Base-by-base conservation (phyloP, 2,329 filamentous ascomycete genomes). In the Neocucurbitaria cava region DNA sequence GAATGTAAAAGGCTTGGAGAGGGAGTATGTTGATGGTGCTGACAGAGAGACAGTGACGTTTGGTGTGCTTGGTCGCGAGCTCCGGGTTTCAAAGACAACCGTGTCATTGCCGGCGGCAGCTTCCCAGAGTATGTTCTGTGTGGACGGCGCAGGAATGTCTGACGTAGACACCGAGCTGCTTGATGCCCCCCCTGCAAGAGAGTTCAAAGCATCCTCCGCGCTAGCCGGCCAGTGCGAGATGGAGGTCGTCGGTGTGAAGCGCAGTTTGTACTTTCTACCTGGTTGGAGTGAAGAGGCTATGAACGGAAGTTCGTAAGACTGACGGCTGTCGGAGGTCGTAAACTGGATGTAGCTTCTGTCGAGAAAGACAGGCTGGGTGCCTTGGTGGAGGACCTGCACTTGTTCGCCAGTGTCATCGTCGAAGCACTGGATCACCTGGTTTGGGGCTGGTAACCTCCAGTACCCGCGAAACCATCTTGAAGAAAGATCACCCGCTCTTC, bases 171-270 rank as follows among this genome's bases (percentile, higher is more conserved):
- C 17, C 13, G 15, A 35, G 31, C 31, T 17, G 31, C 1, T n/a
- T 5, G 3, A 35, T 35, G 8, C 13, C 31, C 31, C 31, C 17
- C 31, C 31, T 35, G 31, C 15, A 35, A 40, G 26, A 23, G 33
- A 18, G 35, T 30, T 33, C 8, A 31, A 41, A 36, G 42, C 36
- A 23, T 46, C 38, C 42, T 46, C 35, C 39, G 18, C 49, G 36
- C 49, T 52, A 20, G 43, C 42, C 33, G 43, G 49, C 49, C 42
- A 52, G 43, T 52, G 43, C 35, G 49, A 52, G 36, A 52, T 52
- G 1, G 43, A 38, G 4, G 26, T 52, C 8, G 49, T 24, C 31
- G 31, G 31, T 30, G 33, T 52, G 43, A 52, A 52, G 18, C 43
- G 28, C 21, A 55, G 47, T 51, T 11, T 55, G 30, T 55, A 55